phyloP scores from a whole-genome alignment of 1,284 basidiomycete genomes.

The Tylopilus sp. region DNA sequence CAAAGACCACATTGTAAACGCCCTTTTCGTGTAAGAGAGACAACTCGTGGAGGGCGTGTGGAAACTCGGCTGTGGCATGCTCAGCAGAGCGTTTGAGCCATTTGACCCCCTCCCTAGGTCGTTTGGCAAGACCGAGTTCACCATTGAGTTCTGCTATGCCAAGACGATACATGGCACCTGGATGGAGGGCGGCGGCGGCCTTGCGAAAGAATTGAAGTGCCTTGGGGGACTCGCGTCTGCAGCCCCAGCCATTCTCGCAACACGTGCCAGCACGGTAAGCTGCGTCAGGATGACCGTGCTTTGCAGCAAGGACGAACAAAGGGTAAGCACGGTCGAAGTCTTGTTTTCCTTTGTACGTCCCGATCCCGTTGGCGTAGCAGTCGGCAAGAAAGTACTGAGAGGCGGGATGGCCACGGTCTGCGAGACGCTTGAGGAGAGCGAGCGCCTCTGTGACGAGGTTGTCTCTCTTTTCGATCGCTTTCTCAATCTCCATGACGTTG shows the following conservation, averaged over 20 bases:
- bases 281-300: conserved; percentile 98
- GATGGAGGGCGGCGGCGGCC: conserved; percentile 91
- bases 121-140: conserved; percentile 88
- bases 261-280: conserved; percentile 97
- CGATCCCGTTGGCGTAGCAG: conserved; percentile 97
- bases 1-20: conserved; percentile 96
- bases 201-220: conserved; percentile 96
- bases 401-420: conserved; percentile 93
- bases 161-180: conserved; percentile 96
- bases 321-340: conserved; percentile 98
- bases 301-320: conserved; percentile 95
- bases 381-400: conserved; percentile 98
- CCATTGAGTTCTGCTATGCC: conserved; percentile 98
- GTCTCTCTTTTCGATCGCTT: conserved; percentile 84
- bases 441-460: conserved; percentile 91
- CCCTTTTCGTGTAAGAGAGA: conserved; percentile 96
- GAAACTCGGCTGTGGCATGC: conserved; percentile 94
- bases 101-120: conserved; percentile 96
- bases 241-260: conserved; percentile 99
- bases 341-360: conserved; percentile 88
- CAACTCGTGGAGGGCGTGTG: conserved; percentile 96
- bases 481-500: conserved; percentile 85
- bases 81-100: conserved; percentile 98
- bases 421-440: conserved; percentile 87
- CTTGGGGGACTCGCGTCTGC: conserved; percentile 91